Evolutionary conservation across 345 rosid genomes (phyloP), one percentile per base, ranked within the genome.

Genomic region (Syzygium aromaticum): DNA sequence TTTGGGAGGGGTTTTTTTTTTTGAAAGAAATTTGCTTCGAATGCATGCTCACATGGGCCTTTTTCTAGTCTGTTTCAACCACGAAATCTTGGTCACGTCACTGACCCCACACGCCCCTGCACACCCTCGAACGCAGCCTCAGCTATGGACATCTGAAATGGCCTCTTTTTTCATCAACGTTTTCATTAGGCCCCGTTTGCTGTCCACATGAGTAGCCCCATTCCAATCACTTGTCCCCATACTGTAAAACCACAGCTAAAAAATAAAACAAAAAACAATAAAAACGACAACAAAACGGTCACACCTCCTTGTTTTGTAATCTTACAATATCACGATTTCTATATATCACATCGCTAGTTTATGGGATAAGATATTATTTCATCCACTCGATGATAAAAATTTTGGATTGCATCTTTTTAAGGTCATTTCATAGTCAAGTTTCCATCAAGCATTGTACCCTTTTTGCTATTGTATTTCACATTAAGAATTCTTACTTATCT

Each of bases 81-180:
- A n/a, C 86, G 85, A 86, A 88, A 85, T 87, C 83, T 87, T 82
- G 88, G 90, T 87, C 89, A 51, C 77, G 56, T 87, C 86, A 22
- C 77, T 16, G 28, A 28, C 85, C 91, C 88, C 87, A 83, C 86
- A 51, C 27, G 54, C 33, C 25, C 51, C 56, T 28, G 56, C 51
- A 25, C 82, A 46, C 85, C 49, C 33, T 21, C 9, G 57, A 28
- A 77, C 61, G 49, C 86, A 73, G 15, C 87, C 59, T 6, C 43
- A 5, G 86, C 85, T 16, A 28, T 22, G 46, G 59, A 84, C 86
- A 52, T 17, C 46, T 10, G 27, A 84, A 84, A 84, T 84, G 85
- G 86, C 84, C 52, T 53, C 49, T 86, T 51, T 52, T 53, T 38
- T n/a, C 11, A 73, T 38, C 19, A 49, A 54, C 61, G 25, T 28